Conservation (phyloP, 768 basidiomycete species). For the Hericium erinaceus region DNA sequence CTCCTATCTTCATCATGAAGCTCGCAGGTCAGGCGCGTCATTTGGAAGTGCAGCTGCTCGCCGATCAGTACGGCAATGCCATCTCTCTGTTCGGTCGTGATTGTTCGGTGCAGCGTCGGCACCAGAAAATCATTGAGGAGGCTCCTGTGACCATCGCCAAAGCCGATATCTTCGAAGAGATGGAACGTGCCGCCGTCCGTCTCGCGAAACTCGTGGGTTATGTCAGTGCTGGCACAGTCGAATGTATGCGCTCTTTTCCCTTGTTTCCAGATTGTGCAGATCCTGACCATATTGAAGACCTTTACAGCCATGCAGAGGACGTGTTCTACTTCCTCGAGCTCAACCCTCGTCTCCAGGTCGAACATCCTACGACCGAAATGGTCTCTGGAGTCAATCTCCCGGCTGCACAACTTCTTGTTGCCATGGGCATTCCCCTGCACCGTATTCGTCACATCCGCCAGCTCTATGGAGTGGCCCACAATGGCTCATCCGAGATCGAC, state of each 20-base stretch:
- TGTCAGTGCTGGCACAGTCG: slow-evolving; percentile 96
- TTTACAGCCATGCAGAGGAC: slow-evolving; percentile 91
- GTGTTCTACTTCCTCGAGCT: slow-evolving; percentile 97
- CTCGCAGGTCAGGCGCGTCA: slow-evolving; percentile 96
- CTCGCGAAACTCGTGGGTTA: slow-evolving; percentile 98
- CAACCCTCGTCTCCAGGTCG: slow-evolving; percentile 98
- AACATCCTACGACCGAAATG: slow-evolving; percentile 99
- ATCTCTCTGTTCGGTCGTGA: slow-evolving; percentile 99
- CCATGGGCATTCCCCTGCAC: slow-evolving; percentile 96
- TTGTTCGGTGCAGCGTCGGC: slow-evolving; percentile 97
- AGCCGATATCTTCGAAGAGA: slow-evolving; percentile 85
- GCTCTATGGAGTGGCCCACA: slow-evolving; percentile 89
- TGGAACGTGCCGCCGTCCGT: slow-evolving; percentile 99
- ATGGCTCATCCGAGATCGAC: slow-evolving; percentile 87
- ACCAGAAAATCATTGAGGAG: slow-evolving; percentile 99
- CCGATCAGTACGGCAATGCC: slow-evolving; percentile 98
- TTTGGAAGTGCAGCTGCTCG: slow-evolving; percentile 94
- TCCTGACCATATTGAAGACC: slow-evolving; percentile 41
- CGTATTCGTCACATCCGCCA: slow-evolving; percentile 93
- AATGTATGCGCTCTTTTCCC: slow-evolving; percentile 50
- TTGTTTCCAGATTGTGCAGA: slow-evolving; percentile 1
- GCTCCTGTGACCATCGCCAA: slow-evolving; percentile 97
- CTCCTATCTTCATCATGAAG: slow-evolving; percentile 99
- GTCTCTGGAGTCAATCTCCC: slow-evolving; percentile 98
- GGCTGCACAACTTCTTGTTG: slow-evolving; percentile 92